These are phyloP conservation scores for Colletotrichum lentis DNA, from an alignment of 2,329 filamentous ascomycete genomes.

Conservation along the genomic window DNA sequence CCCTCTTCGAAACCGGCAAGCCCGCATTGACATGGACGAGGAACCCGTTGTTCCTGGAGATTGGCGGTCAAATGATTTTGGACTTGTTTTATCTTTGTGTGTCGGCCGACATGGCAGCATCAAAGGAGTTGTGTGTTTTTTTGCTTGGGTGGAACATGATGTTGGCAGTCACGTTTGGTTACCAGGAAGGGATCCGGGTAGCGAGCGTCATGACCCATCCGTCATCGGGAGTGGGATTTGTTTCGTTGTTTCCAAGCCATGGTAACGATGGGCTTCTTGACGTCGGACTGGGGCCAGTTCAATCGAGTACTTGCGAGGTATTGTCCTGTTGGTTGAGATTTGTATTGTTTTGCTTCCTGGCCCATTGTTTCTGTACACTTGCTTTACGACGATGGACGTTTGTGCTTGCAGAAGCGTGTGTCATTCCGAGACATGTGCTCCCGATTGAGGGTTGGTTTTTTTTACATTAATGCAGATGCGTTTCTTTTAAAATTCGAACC, in stretches of 20 bases:
- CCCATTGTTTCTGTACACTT: constrained; percentile 1
- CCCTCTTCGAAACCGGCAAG: constrained; percentile 10
- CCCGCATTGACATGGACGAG: constrained; percentile 20
- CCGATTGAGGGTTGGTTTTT: not conserved
- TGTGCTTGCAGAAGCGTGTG: not conserved
- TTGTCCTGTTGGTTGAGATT: not conserved
- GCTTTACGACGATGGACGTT: not conserved
- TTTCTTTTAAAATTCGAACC: not conserved
- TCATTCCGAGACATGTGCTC: not conserved
- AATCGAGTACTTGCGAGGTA: not conserved
- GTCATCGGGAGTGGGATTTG: constrained; percentile 4
- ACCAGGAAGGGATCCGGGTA: not conserved
- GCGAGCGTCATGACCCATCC: constrained; percentile 7
- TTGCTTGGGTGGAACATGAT: constrained; percentile 9
- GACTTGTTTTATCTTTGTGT: constrained; percentile 29
- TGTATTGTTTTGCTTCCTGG: not conserved
- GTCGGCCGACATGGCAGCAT: constrained; percentile 26
- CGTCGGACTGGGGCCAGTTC: constrained; percentile 12
- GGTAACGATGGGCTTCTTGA: not conserved
- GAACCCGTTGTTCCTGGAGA: constrained; percentile 13
- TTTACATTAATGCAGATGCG: constrained; percentile 12
- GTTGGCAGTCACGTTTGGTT: constrained; percentile 2
- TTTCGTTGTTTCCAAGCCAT: constrained; percentile 6
- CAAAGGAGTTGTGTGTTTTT: constrained; percentile 8
- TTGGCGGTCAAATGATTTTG: constrained; percentile 10